phyloP scores from a whole-genome alignment of 208 protist genomes.

The Crithidia sp. region DNA sequence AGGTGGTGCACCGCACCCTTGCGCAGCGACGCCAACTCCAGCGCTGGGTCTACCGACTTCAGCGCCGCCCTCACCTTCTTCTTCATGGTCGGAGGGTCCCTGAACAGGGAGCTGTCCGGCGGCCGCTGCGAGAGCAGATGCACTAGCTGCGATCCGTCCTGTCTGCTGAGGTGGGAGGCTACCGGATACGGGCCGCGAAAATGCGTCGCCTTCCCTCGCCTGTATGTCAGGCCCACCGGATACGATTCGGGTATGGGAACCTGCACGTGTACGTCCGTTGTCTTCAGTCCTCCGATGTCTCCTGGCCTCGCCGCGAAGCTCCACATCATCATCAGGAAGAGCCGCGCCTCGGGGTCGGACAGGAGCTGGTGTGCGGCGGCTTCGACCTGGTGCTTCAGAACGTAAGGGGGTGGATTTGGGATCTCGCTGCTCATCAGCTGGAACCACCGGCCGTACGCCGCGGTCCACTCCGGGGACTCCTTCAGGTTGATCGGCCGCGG shows the following conservation, averaged over 20 bases:
- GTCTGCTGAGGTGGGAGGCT: neutral
- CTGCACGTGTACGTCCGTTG: slow-evolving; percentile 3
- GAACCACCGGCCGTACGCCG: too few relatives aligned
- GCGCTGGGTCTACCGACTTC: neutral
- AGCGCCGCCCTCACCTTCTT: slow-evolving; percentile 5
- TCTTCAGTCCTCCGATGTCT: neutral
- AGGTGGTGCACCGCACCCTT: slow-evolving; percentile 9
- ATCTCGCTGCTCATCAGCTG: too few relatives aligned
- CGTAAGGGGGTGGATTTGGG: too few relatives aligned
- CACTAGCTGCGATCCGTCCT: neutral
- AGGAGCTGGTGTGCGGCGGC: too few relatives aligned
- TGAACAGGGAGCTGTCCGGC: neutral
- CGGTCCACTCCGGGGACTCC: too few relatives aligned
- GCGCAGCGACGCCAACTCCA: slow-evolving; percentile 3
- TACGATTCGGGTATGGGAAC: neutral
- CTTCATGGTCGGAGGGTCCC: neutral
- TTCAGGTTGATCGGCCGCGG: too few relatives aligned
- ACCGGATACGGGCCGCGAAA: slow-evolving; percentile 11
- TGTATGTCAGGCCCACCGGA: neutral
- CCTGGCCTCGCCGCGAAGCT: neutral
- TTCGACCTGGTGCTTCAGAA: too few relatives aligned
- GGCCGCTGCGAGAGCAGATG: neutral
- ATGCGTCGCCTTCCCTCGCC: slow-evolving; percentile 6
- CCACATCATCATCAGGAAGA: neutral
- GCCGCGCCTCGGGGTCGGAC: too few relatives aligned